Percentiles rank a stretch among this genome's conserved stretches.
These are phyloP conservation scores for Penicillium sp. DNA, from an alignment of 2,329 filamentous ascomycete species.

Conservation along the genomic window DNA sequence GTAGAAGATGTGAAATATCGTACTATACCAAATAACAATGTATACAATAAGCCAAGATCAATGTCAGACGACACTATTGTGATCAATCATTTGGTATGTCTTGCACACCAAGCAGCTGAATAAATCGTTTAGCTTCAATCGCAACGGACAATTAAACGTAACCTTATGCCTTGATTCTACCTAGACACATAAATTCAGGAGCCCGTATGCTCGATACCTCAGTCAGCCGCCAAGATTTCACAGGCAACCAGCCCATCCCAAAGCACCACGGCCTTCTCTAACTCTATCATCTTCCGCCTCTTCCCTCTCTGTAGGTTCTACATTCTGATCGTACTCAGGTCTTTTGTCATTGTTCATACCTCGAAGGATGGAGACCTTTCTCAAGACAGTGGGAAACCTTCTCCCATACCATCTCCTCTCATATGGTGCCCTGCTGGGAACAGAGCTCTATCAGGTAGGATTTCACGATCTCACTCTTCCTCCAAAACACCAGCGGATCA, in stretches of 20 bases:
- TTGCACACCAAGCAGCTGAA: neutral
- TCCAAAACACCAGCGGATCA: neutral
- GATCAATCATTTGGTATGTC: neutral
- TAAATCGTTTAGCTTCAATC: neutral
- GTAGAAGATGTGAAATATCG: too few relatives aligned
- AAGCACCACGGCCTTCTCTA: neutral
- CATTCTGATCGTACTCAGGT: neutral
- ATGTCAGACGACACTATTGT: neutral
- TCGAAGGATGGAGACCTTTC: conserved; percentile 14
- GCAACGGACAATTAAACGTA: neutral
- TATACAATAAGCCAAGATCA: neutral
- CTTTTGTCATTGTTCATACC: neutral
- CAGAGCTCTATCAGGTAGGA: conserved; percentile 37
- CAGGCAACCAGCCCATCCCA: neutral
- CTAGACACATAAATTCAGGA: too few relatives aligned
- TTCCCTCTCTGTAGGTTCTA: conserved; percentile 1
- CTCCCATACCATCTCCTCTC: conserved; percentile 40
- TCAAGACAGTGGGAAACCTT: conserved; percentile 16
- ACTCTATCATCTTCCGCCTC: neutral
- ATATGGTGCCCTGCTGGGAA: conserved; percentile 43
- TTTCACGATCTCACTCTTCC: neutral
- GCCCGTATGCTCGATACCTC: neutral
- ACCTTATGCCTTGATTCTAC: neutral
- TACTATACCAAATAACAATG: too few relatives aligned
- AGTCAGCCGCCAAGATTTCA: conserved; percentile 4